These are phyloP conservation scores for Celoporthe dispersa DNA, from an alignment of 2,329 filamentous ascomycete species.

Conservation along the genomic window DNA sequence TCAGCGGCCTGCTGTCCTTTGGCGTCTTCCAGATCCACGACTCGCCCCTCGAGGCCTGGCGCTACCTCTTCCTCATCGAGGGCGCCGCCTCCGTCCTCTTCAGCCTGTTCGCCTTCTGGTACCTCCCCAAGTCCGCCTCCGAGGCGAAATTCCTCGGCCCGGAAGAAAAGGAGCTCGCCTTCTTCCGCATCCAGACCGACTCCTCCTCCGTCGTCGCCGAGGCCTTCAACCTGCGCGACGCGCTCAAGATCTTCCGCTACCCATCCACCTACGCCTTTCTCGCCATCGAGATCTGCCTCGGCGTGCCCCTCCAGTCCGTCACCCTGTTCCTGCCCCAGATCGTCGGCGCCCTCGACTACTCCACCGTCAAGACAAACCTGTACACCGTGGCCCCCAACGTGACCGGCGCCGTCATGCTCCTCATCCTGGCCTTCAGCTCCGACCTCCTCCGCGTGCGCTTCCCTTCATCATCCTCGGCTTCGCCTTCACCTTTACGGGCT, in stretches of 20 bases:
- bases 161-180: slow-evolving; percentile 70
- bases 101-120: slow-evolving; percentile 68
- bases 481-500: slow-evolving; percentile 74
- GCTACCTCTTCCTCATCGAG: slow-evolving; percentile 59
- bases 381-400: slow-evolving; percentile 82
- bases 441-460: slow-evolving; percentile 69
- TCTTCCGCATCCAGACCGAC: slow-evolving; percentile 76
- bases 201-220: slow-evolving; percentile 66
- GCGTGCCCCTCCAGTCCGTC: slow-evolving; percentile 61
- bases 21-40: slow-evolving; percentile 52
- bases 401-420: slow-evolving; percentile 71
- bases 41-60: slow-evolving; percentile 42
- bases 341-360: slow-evolving; percentile 52
- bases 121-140: slow-evolving; percentile 67
- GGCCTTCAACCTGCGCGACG: slow-evolving; percentile 54
- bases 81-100: slow-evolving; percentile 62
- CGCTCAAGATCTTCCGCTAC: slow-evolving; percentile 55
- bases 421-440: slow-evolving; percentile 73
- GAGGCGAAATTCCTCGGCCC: slow-evolving; percentile 68
- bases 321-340: slow-evolving; percentile 57
- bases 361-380: slow-evolving; percentile 68
- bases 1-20: slow-evolving; percentile 64
- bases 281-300: slow-evolving; percentile 61
- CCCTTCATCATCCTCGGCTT: slow-evolving; percentile 76
- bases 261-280: slow-evolving; percentile 56